phyloP scores from a whole-genome alignment of 495 filamentous ascomycete genomes.

The Astrocystis sublimbata region DNA sequence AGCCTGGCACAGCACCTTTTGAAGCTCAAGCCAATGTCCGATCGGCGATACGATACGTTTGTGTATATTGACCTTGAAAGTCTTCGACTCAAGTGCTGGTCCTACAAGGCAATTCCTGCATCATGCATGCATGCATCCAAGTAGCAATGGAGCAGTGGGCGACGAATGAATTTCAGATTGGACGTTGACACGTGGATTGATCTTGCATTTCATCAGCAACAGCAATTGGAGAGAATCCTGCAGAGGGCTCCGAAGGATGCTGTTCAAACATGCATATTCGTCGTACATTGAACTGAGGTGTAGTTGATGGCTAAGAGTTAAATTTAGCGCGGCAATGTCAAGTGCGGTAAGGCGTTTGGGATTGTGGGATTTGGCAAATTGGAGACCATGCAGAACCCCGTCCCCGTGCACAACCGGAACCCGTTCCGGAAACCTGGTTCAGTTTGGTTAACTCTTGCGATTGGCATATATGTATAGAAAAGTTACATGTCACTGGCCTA shows the following conservation, averaged over 20 bases:
- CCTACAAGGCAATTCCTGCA: too few relatives aligned
- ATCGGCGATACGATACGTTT: too few relatives aligned
- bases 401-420: neutral
- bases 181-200: neutral
- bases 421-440: neutral
- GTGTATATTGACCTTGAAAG: too few relatives aligned
- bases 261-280: too few relatives aligned
- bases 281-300: too few relatives aligned
- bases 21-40: too few relatives aligned
- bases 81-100: too few relatives aligned
- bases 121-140: neutral
- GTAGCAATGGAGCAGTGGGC: neutral
- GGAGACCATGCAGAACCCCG: neutral
- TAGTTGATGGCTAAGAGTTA: neutral
- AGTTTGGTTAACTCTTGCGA: neutral
- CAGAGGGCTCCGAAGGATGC: too few relatives aligned
- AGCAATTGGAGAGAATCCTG: neutral
- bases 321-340: neutral
- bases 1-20: too few relatives aligned
- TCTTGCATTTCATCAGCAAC: neutral
- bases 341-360: too few relatives aligned
- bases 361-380: too few relatives aligned
- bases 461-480: neutral
- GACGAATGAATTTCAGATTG: neutral
- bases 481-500: neutral